Evolutionary conservation across 2,329 filamentous ascomycete genomes (phyloP).

Genomic region (Cytospora leucostoma): DNA sequence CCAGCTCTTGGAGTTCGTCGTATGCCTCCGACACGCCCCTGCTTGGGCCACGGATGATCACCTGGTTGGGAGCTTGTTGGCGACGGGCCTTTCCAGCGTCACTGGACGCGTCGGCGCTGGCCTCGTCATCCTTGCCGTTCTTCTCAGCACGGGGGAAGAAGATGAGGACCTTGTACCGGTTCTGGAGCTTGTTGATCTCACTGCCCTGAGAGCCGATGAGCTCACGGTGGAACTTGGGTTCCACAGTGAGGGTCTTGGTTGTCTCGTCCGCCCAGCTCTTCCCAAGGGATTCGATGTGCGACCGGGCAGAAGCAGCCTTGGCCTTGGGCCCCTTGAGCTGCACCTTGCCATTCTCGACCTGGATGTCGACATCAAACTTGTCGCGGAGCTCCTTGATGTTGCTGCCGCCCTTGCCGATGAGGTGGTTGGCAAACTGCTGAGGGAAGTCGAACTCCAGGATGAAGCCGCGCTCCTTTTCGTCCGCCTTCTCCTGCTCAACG

Average conservation of each 20-base stretch:
- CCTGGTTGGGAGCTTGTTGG: slow-evolving; percentile 82
- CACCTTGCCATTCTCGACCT: slow-evolving; percentile 91
- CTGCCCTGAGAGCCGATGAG: slow-evolving; percentile 86
- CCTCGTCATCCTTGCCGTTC: slow-evolving; percentile 67
- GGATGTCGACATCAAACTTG: slow-evolving; percentile 72
- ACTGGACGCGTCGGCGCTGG: slow-evolving; percentile 67
- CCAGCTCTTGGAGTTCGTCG: slow-evolving; percentile 84
- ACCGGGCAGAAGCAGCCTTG: slow-evolving; percentile 85
- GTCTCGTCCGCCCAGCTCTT: slow-evolving; percentile 90
- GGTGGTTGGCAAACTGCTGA: slow-evolving; percentile 88
- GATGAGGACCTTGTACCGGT: slow-evolving; percentile 89
- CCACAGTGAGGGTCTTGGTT: slow-evolving; percentile 83
- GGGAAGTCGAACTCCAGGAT: slow-evolving; percentile 88
- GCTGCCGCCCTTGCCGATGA: slow-evolving; percentile 68
- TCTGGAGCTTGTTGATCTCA: slow-evolving; percentile 90
- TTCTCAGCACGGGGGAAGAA: slow-evolving; percentile 81
- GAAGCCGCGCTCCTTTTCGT: slow-evolving; percentile 92
- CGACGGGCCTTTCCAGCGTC: slow-evolving; percentile 66
- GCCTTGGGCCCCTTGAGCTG: slow-evolving; percentile 94
- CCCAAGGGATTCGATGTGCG: slow-evolving; percentile 75
- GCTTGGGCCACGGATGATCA: slow-evolving; percentile 86
- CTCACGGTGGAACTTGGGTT: slow-evolving; percentile 90
- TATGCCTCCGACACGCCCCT: slow-evolving; percentile 90
- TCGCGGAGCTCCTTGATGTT: slow-evolving; percentile 67
- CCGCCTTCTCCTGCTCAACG: slow-evolving; percentile 82